Evolutionary conservation across 768 basidiomycete species (phyloP), one percentile per base, ranked within the genome.

Genomic region (Tulasnella sp.): DNA sequence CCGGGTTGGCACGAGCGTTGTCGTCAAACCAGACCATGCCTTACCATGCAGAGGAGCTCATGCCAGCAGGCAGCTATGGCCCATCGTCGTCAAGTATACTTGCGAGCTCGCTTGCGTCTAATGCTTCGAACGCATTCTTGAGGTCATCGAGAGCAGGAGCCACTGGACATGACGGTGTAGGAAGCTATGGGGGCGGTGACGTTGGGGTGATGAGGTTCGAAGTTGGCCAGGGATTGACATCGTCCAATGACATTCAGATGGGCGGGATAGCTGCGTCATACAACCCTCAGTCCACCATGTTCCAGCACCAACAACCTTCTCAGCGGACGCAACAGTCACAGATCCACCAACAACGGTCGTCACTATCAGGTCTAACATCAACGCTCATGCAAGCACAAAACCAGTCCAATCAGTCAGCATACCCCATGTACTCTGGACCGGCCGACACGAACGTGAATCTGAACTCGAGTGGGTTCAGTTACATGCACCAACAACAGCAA

Each of bases 381-480:
- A 44, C 34, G 15, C 34, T 38, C 43, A 38, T 56, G 45, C 45
- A 48, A 42, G n/a, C 38, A 10, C 38, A 43, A 43, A 32, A 38
- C 15, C 34, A 38, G 15, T 38, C 34, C 5, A 38, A 38, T 38
- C 15, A 5, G 15, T 38, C 34, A 7, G 34, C 19, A 13, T 56
- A 56, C 21, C 44, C 55, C 3, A 56, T 56, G 55, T 56, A 56
- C 24, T 27, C 42, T 27, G 55, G 55, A 15, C 55, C 55, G 30
- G 5, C 55, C 11, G 55, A 56, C 10, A n/a, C 42, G 54, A 56
- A n/a, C 24, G 26, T 13, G 41, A 58, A 85, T 63, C 77, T 78
- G 34, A 80, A 82, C 64, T 87, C 86, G 63, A 71, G 80, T 44
- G 77, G 80, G 10, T 82, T 80, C 67, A 64, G 64, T 42, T 66